Base-by-base conservation (phyloP, 306 rosid species). In the Pachyrhizus erosus region DNA sequence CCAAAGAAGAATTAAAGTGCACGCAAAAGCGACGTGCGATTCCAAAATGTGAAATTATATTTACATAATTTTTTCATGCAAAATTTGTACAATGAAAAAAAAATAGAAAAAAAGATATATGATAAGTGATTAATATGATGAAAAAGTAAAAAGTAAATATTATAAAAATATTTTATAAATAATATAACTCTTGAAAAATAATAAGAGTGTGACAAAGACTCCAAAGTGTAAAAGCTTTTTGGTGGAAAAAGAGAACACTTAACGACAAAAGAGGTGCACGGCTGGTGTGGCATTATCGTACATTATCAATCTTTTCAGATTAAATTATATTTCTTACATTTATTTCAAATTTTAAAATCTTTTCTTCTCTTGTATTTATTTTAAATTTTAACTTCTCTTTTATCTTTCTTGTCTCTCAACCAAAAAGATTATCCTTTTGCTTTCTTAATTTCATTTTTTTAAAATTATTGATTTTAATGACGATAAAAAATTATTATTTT, bases 21-120 rank as follows among this genome's bases (percentile, higher is more conserved):
- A 87, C 51, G 88, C 73, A 77, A 87, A 84, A 81, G 90, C 48
- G 76, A 78, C 77, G 11, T 75, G 52, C 45, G 51, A 84, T 78
- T 81, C 80, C 66, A 66, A 66, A 66, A 37, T 17, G 68, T 62
- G 42, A 14, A 31, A 29, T 31, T 17, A 7, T 64, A 15, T 64
- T 64, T 14, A 64, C 9, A 64, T 62, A 21, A 2, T 0, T 0
- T 64, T 64, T 64, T 64, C 70, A 64, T 64, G 23, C 45, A 64
- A 31, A 8, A 0, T 13, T 60, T 12, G 67, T 60, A 20, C 62
- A 2, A 2, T 54, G 61, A 54, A 55, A 21, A 3, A 8, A 55
- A 8, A 55, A n/a, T n/a, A n/a, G 2, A 18, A 54, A 20, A 3
- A 24, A 0, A 57, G 0, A 55, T 7, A 54, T 9, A 9, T 20